phyloP scores from a whole-genome alignment of 1,139 yeast species.

The Pichia sp. region DNA sequence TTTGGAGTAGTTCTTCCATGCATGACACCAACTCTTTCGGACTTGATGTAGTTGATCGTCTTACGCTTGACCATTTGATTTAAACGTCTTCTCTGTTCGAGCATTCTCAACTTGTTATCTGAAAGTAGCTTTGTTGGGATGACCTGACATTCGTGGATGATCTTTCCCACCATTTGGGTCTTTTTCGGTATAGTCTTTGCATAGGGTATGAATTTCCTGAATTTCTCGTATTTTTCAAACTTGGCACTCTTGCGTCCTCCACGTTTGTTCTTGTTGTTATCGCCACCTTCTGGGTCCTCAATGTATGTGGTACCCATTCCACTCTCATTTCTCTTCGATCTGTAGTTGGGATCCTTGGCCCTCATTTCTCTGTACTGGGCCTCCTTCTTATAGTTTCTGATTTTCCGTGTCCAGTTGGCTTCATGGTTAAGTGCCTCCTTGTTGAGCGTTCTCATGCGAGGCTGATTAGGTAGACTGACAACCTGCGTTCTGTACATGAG shows the following conservation, averaged over 20 bases:
- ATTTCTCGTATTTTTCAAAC: slow-evolving; percentile 19
- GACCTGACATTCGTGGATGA: slow-evolving; percentile 88
- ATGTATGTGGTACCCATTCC: slow-evolving; percentile 27
- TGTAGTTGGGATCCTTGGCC: slow-evolving; percentile 22
- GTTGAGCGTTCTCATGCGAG: slow-evolving; percentile 40
- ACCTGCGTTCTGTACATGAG: slow-evolving; percentile 49
- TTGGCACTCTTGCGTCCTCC: slow-evolving; percentile 14
- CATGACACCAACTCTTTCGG: slow-evolving; percentile 77
- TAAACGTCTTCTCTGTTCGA: slow-evolving; percentile 42
- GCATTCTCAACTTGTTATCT: slow-evolving; percentile 60
- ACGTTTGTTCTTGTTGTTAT: slow-evolving; percentile 3
- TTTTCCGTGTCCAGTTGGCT: slow-evolving; percentile 31
- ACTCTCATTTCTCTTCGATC: slow-evolving; percentile 26
- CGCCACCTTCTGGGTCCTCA: slow-evolving; percentile 9
- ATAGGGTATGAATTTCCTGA: slow-evolving; percentile 50
- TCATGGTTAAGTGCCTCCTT: slow-evolving; percentile 36
- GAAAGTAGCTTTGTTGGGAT: slow-evolving; percentile 73
- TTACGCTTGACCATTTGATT: slow-evolving; percentile 38
- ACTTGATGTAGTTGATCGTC: slow-evolving; percentile 35
- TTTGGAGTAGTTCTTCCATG: slow-evolving; percentile 85
- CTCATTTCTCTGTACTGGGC: slow-evolving; percentile 33
- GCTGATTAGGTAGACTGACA: slow-evolving; percentile 47
- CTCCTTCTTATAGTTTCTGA: slow-evolving; percentile 34
- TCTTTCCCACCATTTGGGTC: slow-evolving; percentile 80
- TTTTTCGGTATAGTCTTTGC: slow-evolving; percentile 82